Evolutionary conservation across 495 filamentous ascomycete genomes (phyloP), one percentile per base, ranked within the genome.

Genomic region (Achaetomiella virescens): DNA sequence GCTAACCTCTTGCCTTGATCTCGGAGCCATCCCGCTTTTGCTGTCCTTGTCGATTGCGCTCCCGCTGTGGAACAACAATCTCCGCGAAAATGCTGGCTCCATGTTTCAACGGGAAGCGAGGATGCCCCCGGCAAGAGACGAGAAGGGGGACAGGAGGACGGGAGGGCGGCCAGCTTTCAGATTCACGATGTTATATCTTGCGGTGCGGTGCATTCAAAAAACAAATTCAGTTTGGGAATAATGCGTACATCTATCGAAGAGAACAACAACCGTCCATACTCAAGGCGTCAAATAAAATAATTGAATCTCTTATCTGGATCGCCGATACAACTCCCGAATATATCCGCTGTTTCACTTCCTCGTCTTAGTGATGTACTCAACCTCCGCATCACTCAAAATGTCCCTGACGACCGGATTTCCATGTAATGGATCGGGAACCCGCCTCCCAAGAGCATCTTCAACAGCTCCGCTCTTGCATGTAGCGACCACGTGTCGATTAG

Each of bases 401-500:
- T 92, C 81, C 64, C 86, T 83, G 1, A 97, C 85, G 6, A 86
- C 81, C 43, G 84, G 82, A 57, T 97, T 97, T 83, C 78, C 70
- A 88, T 75, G 68, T 86, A 95, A 70, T 97, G 92, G 36, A 78
- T 79, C 20, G 84, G 70, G 48, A 97, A 90, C 0, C 92, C 92
- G 14, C 87, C 85, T 56, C 87, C 85, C 38, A 97, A 71, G 10
- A 92, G 67, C n/a, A 85, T 76, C 65, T 87, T 84, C 33, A 97
- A 75, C 40, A 84, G 81, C 55, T 90, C 82, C 45, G 95, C 70
- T 22, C 90, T 80, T 60, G 88, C 78, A 59, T 92, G 79, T 61
- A 96, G 91, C 80, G 89, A 93, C 92, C 92, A 97, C 37, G 81
- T 84, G 63, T 97, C 89, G 52, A 97, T 90, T 55, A 79, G 79